These are phyloP conservation scores for Bocquillonia castaneifolia DNA, from an alignment of 441 rosid genomes.

Conservation along the genomic window DNA sequence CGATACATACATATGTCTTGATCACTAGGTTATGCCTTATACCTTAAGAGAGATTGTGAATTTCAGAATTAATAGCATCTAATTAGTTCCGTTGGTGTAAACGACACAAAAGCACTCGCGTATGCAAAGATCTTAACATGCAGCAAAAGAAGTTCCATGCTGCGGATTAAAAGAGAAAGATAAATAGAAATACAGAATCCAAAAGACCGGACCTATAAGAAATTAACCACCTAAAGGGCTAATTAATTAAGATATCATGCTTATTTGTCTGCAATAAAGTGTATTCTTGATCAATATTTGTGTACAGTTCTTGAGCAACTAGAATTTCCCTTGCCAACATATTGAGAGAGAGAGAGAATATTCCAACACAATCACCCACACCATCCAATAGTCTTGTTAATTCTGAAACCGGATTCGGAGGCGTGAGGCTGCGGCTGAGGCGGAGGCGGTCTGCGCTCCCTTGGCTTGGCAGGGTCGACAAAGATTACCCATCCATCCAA, in stretches of 20 bases:
- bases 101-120: too few species aligned
- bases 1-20: too few species aligned
- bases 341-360: background rate
- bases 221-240: background rate
- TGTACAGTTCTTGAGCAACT: background rate
- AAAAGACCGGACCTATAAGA: background rate
- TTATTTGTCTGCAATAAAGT: too few species aligned
- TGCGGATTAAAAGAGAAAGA: background rate
- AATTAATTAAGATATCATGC: too few species aligned
- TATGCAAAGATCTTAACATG: too few species aligned
- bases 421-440: constrained; percentile 29
- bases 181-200: background rate
- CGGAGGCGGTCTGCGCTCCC: constrained; percentile 48
- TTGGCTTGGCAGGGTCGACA: constrained; percentile 86
- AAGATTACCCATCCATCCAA: constrained; percentile 95
- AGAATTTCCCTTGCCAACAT: background rate
- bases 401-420: constrained; percentile 51
- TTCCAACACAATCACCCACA: constrained; percentile 39
- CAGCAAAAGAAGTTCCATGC: background rate
- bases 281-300: background rate
- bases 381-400: constrained; percentile 80
- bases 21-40: too few species aligned
- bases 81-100: too few species aligned
- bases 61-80: too few species aligned
- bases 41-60: too few species aligned